phyloP scores from a whole-genome alignment of 805 yeast species.

The Cyberlindnera euphorbiiphila region DNA sequence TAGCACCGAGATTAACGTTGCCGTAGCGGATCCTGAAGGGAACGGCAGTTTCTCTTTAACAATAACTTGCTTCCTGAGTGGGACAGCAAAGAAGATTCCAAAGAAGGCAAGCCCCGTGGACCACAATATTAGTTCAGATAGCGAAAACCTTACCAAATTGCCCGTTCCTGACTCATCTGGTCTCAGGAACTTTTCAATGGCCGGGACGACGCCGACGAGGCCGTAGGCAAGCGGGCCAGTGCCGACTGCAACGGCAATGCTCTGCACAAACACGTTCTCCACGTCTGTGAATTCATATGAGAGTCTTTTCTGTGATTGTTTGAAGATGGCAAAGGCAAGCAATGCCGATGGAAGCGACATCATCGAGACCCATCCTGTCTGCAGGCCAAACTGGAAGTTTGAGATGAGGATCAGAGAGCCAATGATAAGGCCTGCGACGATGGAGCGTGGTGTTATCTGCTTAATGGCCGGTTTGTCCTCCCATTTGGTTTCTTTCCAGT shows the following conservation, averaged over 20 bases:
- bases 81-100: constrained; percentile 94
- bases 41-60: constrained; percentile 84
- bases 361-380: constrained; percentile 99
- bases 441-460: constrained; percentile 72
- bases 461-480: constrained; percentile 45
- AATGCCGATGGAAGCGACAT: constrained; percentile 95
- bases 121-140: constrained; percentile 70
- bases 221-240: constrained; percentile 97
- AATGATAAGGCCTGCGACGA: constrained; percentile 71
- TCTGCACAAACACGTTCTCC: constrained; percentile 90
- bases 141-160: constrained; percentile 32
- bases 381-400: constrained; percentile 93
- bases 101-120: constrained; percentile 83
- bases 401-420: constrained; percentile 85
- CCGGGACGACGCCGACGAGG: constrained; percentile 92
- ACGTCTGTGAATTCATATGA: constrained; percentile 67
- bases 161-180: constrained; percentile 70
- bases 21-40: constrained; percentile 96
- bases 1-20: constrained; percentile 64
- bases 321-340: constrained; percentile 80
- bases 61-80: constrained; percentile 80
- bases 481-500: constrained; percentile 26
- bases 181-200: constrained; percentile 83
- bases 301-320: constrained; percentile 39
- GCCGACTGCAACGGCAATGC: constrained; percentile 94